phyloP scores from a whole-genome alignment of 192 early-diverging fungal genomes.

The Irineochytrium annulatum region DNA sequence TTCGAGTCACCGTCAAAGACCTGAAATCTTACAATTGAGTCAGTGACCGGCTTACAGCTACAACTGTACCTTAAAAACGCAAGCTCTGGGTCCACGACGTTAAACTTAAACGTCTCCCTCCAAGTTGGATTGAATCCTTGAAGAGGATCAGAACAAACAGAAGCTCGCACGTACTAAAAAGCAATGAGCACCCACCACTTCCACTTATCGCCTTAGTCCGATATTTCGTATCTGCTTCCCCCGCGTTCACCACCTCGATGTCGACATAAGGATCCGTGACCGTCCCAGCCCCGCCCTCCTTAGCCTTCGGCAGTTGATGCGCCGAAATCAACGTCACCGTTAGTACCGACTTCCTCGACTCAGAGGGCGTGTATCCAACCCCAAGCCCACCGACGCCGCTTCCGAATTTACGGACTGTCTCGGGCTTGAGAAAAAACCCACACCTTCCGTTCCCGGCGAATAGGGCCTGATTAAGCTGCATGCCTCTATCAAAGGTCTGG shows the following conservation, averaged over 20 bases:
- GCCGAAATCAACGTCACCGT: slow-evolving; percentile 57
- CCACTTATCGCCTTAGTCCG: slow-evolving; percentile 49
- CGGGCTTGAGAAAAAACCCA: slow-evolving; percentile 68
- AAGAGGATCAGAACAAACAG: background rate
- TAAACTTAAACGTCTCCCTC: slow-evolving; percentile 46
- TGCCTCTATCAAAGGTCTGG: slow-evolving; percentile 74
- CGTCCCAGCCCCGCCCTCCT: slow-evolving; percentile 43
- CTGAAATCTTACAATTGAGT: slow-evolving; percentile 20
- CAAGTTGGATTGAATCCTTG: slow-evolving; percentile 52
- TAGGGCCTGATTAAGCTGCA: slow-evolving; percentile 84
- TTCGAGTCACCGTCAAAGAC: slow-evolving; percentile 32
- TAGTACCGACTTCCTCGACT: slow-evolving; percentile 1
- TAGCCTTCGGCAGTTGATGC: slow-evolving; percentile 65
- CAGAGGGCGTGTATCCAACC: background rate
- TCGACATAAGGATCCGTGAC: slow-evolving; percentile 60
- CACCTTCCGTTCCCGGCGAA: slow-evolving; percentile 65
- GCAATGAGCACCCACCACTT: slow-evolving; percentile 40
- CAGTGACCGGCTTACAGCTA: background rate
- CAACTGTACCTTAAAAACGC: slow-evolving; percentile 40
- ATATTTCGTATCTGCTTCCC: slow-evolving; percentile 35
- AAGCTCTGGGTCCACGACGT: slow-evolving; percentile 31
- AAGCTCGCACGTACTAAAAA: slow-evolving; percentile 5
- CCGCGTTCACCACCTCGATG: slow-evolving; percentile 49
- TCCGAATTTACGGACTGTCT: background rate
- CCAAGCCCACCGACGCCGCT: background rate